Percentiles rank a stretch among this genome's conserved stretches.
Evolutionary conservation across 2,329 filamentous ascomycete genomes (phyloP).

Genomic region (Curvularia hawaiiensis): DNA sequence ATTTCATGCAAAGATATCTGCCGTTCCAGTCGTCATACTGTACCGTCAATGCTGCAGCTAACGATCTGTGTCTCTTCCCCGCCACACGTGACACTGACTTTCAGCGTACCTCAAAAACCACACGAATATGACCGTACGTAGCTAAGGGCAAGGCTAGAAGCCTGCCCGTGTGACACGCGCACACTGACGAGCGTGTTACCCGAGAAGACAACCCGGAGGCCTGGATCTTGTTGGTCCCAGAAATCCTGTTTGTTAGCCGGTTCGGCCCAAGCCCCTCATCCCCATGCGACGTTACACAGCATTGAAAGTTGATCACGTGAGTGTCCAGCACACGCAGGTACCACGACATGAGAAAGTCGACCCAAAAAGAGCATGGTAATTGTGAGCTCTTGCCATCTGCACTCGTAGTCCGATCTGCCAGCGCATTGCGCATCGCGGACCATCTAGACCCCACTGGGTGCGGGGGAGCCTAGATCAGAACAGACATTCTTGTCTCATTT

Average conservation of each 20-base stretch:
- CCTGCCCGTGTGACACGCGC: background rate
- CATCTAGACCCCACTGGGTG: background rate
- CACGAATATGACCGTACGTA: background rate
- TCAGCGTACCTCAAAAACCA: background rate
- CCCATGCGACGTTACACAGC: conserved; percentile 21
- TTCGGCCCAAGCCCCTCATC: conserved; percentile 9
- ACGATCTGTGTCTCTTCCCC: background rate
- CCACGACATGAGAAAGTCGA: conserved; percentile 8
- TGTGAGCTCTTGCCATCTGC: background rate
- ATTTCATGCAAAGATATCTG: background rate
- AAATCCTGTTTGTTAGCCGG: conserved; percentile 10
- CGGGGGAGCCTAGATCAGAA: background rate
- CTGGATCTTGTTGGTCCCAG: background rate
- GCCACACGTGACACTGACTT: conserved; percentile 4
- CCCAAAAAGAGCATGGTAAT: conserved; percentile 1
- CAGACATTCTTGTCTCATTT: background rate
- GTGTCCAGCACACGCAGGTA: conserved; percentile 12
- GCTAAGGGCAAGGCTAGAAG: background rate
- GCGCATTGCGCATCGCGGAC: background rate
- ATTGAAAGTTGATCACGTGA: conserved; percentile 20
- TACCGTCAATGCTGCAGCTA: background rate
- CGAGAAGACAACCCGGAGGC: background rate
- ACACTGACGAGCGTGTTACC: conserved; percentile 3
- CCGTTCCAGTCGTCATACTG: background rate
- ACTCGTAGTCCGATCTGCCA: conserved; percentile 1